phyloP scores from a whole-genome alignment of 2,329 filamentous ascomycete genomes.

The Scleromitrula shiraiana region DNA sequence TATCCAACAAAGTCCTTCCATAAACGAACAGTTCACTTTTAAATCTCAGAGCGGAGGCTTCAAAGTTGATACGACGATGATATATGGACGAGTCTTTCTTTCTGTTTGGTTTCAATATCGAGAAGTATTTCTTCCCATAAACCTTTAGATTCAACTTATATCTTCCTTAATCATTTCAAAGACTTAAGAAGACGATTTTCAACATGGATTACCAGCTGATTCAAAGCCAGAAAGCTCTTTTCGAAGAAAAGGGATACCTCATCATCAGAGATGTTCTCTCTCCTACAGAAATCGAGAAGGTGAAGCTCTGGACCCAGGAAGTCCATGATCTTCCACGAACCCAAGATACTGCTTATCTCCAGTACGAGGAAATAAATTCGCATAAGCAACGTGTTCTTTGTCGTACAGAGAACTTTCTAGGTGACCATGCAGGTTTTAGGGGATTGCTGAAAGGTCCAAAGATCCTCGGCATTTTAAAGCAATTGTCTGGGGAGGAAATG shows the following conservation, averaged over 20 bases:
- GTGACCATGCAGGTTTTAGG: background rate
- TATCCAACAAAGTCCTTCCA: no score
- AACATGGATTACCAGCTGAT: no score
- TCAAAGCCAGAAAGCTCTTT: no score
- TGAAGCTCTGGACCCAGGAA: constrained; percentile 30
- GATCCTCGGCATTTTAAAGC: constrained; percentile 10
- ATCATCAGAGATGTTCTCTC: constrained; percentile 24
- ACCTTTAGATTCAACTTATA: no score
- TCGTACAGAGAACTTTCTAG: constrained; percentile 26
- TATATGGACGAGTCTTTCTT: no score
- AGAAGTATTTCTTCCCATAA: no score
- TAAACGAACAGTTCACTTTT: no score
- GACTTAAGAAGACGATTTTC: no score
- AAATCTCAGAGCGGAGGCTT: no score
- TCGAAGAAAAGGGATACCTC: constrained; percentile 28
- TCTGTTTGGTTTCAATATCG: no score
- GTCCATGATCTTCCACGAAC: constrained; percentile 30
- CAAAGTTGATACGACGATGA: no score
- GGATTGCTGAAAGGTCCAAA: background rate
- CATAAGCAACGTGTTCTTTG: constrained; percentile 29
- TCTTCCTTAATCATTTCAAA: no score
- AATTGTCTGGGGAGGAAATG: constrained; percentile 24
- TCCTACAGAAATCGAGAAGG: constrained; percentile 14
- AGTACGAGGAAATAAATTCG: constrained; percentile 31
- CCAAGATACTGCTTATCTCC: constrained; percentile 25